phyloP scores from a whole-genome alignment of 2,329 filamentous ascomycete genomes.

The Ceratocystis lukuohia region DNA sequence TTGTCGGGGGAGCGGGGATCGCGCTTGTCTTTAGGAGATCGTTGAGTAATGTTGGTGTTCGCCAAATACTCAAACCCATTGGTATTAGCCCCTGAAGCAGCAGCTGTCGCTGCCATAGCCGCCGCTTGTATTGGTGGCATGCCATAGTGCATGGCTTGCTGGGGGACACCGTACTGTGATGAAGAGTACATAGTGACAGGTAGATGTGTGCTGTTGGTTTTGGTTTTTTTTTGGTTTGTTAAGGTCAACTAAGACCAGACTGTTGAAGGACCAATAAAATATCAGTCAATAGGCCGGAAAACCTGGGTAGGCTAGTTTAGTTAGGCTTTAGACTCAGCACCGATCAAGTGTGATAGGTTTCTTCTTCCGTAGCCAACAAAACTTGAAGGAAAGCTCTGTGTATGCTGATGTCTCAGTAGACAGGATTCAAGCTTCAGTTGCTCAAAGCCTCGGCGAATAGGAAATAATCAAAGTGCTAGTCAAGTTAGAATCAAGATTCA shows the following conservation, averaged over 20 bases:
- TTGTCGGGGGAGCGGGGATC: slow-evolving; percentile 57
- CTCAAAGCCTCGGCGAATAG: background rate
- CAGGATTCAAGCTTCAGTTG: background rate
- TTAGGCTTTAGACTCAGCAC: background rate
- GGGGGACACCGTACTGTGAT: slow-evolving; percentile 59
- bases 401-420: background rate
- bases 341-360: background rate
- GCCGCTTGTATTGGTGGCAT: slow-evolving; percentile 77
- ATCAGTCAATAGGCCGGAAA: background rate
- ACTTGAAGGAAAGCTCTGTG: background rate
- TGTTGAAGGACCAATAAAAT: slow-evolving; percentile 8
- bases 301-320: background rate
- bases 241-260: background rate
- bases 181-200: slow-evolving; percentile 49
- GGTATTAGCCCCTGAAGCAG: slow-evolving; percentile 58
- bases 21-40: slow-evolving; percentile 45
- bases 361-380: background rate
- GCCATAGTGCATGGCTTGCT: slow-evolving; percentile 66
- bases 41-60: slow-evolving; percentile 40
- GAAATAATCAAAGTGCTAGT: background rate
- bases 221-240: background rate
- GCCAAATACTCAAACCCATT: slow-evolving; percentile 57
- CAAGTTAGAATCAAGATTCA: background rate
- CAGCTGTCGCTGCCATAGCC: slow-evolving; percentile 82
- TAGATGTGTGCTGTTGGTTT: background rate